These are phyloP conservation scores for Achaetomium macrosporum DNA, from an alignment of 2,329 filamentous ascomycete species.

Conservation along the genomic window DNA sequence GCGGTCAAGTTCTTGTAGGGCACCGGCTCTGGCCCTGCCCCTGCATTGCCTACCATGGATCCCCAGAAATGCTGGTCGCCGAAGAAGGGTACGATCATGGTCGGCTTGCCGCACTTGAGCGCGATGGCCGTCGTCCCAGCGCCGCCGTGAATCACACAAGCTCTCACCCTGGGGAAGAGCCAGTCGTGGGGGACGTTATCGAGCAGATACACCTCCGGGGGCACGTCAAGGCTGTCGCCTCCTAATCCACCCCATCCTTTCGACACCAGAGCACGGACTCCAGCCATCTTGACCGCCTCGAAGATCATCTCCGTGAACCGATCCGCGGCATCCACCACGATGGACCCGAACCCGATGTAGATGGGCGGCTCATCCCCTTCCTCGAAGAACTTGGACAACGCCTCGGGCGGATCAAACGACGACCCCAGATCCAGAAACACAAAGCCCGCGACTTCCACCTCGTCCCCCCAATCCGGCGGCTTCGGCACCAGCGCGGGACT, in stretches of 20 bases:
- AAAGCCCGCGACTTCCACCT: conserved; percentile 72
- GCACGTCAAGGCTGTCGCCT: conserved; percentile 43
- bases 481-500: conserved; percentile 61
- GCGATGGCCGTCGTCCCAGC: conserved; percentile 72
- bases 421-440: conserved; percentile 68
- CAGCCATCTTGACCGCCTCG: conserved; percentile 57
- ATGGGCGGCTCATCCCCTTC: conserved; percentile 51
- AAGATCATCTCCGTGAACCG: conserved; percentile 66
- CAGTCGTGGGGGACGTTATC: conserved; percentile 73
- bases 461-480: conserved; percentile 60
- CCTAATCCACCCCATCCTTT: conserved; percentile 73
- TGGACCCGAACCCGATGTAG: conserved; percentile 72
- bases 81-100: conserved; percentile 74
- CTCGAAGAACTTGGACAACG: conserved; percentile 50
- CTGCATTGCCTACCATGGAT: conserved; percentile 56
- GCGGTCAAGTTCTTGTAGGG: conserved; percentile 62
- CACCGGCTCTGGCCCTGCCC: conserved; percentile 60
- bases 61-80: conserved; percentile 79
- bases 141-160: conserved; percentile 70
- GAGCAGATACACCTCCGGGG: conserved; percentile 65
- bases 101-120: conserved; percentile 64
- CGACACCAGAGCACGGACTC: conserved; percentile 65
- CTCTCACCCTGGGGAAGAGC: conserved; percentile 62
- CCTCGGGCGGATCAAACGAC: conserved; percentile 51
- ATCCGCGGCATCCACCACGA: conserved; percentile 67